Evolutionary conservation across 768 basidiomycete species (phyloP), one percentile per base, ranked within the genome.

Genomic region (Candolleomyces aberdarensis): DNA sequence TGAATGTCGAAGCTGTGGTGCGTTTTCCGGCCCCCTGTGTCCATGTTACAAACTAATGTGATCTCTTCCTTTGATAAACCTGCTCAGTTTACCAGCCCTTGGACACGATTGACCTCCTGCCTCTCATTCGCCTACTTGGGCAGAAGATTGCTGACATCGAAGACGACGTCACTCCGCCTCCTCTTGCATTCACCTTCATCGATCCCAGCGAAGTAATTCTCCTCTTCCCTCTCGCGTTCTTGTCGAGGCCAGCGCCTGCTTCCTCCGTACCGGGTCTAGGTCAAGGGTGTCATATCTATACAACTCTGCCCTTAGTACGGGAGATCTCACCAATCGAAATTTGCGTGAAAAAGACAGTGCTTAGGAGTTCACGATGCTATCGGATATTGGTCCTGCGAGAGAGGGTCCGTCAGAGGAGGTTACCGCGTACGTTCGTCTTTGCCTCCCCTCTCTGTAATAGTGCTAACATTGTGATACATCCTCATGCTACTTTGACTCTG

Each of bases 211-310:
- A 80, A 1, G 66, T 70, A 48, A 69, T 0, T 52, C 80, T 11
- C 79, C 84, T 5, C 10, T 22, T 22, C 20, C 48, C 57, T 4
- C 77, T 94, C 69, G 92, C 92, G 0, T 94, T 94, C 70, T 69
- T 94, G 69, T 91, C 91, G 2, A 93, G 93, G 90, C 89, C 92
- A 3, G 96, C 96, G 31, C 96, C 96, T 44, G 92, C 96, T 0
- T 96, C 94, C 0, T 98, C 97, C 73, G 97, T 98, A 40, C 96
- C 96, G 65, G 97, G 97, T 89, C 88, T 98, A 36, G 96, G 96
- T 75, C 87, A 95, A 80, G 96, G 95, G 91, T 95, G 89, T 77
- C 31, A 57, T 50, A 17, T 10, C 6, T 5, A 36, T 15, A 8
- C 40, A 1, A 26, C 26, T 26, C 26, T 26, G 26, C 26, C 2